Conservation (phyloP, 2,329 filamentous ascomycete species). For the Endothia cerciana region DNA sequence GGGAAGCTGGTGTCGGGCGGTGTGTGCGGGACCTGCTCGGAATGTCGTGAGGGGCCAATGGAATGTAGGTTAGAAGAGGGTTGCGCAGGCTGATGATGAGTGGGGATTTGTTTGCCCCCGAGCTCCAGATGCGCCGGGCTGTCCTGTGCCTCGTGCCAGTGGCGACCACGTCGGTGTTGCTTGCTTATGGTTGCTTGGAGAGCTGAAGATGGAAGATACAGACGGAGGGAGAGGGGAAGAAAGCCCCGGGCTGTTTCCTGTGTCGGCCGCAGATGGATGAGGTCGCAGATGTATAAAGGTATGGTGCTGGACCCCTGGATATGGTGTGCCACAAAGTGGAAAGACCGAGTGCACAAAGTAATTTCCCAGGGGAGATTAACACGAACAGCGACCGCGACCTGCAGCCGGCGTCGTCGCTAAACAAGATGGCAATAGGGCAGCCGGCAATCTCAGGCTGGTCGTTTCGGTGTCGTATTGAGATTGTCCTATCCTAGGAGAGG, state of each 20-base stretch:
- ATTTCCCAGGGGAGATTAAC: conserved; percentile 17
- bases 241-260: background rate
- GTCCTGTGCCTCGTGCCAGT: background rate
- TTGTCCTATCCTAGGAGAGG: background rate
- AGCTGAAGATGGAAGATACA: background rate
- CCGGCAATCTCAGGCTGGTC: conserved; percentile 4
- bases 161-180: background rate
- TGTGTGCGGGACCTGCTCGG: background rate
- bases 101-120: background rate
- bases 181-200: background rate
- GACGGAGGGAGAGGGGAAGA: background rate
- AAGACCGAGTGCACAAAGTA: background rate
- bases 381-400: background rate
- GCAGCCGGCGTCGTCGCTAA: conserved; percentile 5
- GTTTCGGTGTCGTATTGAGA: background rate
- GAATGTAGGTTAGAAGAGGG: background rate
- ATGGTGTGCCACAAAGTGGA: background rate
- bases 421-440: background rate
- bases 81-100: background rate
- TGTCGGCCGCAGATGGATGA: background rate
- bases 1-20: conserved; percentile 12
- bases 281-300: conserved; percentile 1
- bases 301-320: conserved; percentile 1
- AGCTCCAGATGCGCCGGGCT: background rate
- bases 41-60: background rate